phyloP scores from a whole-genome alignment of 1,284 basidiomycete genomes.

The Ustilago xerochloae region DNA sequence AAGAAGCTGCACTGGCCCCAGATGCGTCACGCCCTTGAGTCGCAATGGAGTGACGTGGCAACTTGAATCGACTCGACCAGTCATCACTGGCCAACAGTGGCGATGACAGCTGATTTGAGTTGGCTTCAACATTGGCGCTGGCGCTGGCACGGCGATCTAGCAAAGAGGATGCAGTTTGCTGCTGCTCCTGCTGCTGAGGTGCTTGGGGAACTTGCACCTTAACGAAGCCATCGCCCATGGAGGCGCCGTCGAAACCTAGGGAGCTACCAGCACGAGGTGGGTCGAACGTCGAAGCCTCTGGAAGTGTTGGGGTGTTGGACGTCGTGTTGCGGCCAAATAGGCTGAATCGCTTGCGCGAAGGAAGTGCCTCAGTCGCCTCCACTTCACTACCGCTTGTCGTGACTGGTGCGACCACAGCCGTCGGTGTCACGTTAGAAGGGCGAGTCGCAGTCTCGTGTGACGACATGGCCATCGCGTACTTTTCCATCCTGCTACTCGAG shows the following conservation, averaged over 20 bases:
- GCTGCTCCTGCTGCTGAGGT: neutral
- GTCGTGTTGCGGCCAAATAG: slow-evolving; percentile 28
- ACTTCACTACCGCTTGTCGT: slow-evolving; percentile 1
- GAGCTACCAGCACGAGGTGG: slow-evolving; percentile 22
- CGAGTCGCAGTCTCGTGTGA: slow-evolving; percentile 4
- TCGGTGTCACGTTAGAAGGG: neutral
- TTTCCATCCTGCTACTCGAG: slow-evolving; percentile 22
- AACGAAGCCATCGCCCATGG: slow-evolving; percentile 5
- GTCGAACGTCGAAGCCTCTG: slow-evolving; percentile 3
- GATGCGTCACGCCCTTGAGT: neutral
- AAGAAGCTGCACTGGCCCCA: slow-evolving; percentile 10
- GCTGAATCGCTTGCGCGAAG: slow-evolving; percentile 30
- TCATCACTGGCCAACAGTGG: slow-evolving; percentile 21
- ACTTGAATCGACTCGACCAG: slow-evolving; percentile 36
- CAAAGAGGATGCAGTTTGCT: neutral
- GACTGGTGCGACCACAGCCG: neutral
- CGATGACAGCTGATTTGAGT: slow-evolving; percentile 17
- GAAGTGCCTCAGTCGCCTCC: neutral
- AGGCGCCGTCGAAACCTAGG: slow-evolving; percentile 10
- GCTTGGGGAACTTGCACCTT: neutral
- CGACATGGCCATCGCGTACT: neutral
- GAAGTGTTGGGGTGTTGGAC: slow-evolving; percentile 16
- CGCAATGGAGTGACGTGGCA: slow-evolving; percentile 26
- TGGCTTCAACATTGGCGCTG: neutral
- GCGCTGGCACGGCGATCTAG: slow-evolving; percentile 31